phyloP scores from a whole-genome alignment of 139 green algal genomes.

The Medakamo hakoo region DNA sequence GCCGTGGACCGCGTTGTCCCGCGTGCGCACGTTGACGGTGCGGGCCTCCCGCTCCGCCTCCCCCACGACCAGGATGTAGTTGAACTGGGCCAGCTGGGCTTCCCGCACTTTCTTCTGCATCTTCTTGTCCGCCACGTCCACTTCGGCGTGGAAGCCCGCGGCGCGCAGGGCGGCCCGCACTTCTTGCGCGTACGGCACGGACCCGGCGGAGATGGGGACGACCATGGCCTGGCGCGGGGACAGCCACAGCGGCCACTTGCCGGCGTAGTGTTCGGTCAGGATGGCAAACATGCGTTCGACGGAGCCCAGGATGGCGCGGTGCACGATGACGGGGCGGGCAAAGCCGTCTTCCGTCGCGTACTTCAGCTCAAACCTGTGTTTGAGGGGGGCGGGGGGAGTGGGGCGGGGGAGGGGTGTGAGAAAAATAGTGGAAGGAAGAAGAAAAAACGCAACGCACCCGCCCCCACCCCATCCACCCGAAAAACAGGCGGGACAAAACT shows the following conservation, averaged over 20 bases:
- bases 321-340: slow-evolving; percentile 87
- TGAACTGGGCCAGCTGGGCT: slow-evolving; percentile 89
- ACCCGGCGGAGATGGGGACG: slow-evolving; percentile 67
- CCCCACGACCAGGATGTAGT: slow-evolving; percentile 94
- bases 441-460: too few species aligned
- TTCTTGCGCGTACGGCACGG: slow-evolving; percentile 53
- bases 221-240: slow-evolving; percentile 90
- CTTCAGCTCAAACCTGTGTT: slow-evolving; percentile 49
- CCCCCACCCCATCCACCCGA: too few species aligned
- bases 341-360: slow-evolving; percentile 50
- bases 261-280: slow-evolving; percentile 93
- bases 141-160: slow-evolving; percentile 52
- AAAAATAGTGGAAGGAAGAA: too few species aligned
- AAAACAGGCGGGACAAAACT: too few species aligned
- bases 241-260: slow-evolving; percentile 97
- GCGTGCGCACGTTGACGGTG: slow-evolving; percentile 86
- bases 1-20: slow-evolving; percentile 73
- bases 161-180: slow-evolving; percentile 48
- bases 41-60: slow-evolving; percentile 50
- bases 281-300: slow-evolving; percentile 99
- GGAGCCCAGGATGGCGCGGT: slow-evolving; percentile 84
- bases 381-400: too few species aligned
- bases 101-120: slow-evolving; percentile 98
- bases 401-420: too few species aligned
- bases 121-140: slow-evolving; percentile 68